Conservation (phyloP, 164 flowering plant species). For the Akebia trifoliata region DNA sequence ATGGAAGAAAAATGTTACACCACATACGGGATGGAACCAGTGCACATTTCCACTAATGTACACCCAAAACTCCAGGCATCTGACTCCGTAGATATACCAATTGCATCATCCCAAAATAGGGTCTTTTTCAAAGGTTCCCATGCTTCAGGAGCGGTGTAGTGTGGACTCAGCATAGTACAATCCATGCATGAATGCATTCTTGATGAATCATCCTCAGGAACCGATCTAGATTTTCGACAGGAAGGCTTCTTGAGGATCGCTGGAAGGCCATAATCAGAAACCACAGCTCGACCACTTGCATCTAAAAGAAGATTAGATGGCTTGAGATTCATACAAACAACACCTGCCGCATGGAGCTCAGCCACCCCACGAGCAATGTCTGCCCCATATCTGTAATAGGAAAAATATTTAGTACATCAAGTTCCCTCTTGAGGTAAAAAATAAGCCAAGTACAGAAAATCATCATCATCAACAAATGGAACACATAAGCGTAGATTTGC, state of each 20-base stretch:
- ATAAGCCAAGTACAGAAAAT: no score
- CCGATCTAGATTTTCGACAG: slow-evolving; percentile 69
- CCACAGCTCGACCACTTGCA: slow-evolving; percentile 81
- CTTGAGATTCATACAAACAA: slow-evolving; percentile 92
- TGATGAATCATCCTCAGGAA: slow-evolving; percentile 55
- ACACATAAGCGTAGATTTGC: no score
- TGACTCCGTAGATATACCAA: slow-evolving; percentile 89
- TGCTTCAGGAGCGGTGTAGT: slow-evolving; percentile 96
- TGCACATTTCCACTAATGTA: slow-evolving; percentile 98
- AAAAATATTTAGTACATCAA: slow-evolving; percentile 11
- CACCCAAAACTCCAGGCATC: slow-evolving; percentile 99
- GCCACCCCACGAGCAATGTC: slow-evolving; percentile 98
- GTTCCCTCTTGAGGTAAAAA: no score
- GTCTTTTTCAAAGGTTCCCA: slow-evolving; percentile 95
- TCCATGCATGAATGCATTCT: slow-evolving; percentile 92
- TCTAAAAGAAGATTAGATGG: slow-evolving; percentile 98
- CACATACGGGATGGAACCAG: slow-evolving; percentile 94
- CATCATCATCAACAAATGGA: no score
- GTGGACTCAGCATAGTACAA: slow-evolving; percentile 90
- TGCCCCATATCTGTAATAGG: slow-evolving; percentile 79
- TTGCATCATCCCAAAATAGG: slow-evolving; percentile 88
- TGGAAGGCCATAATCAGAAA: slow-evolving; percentile 97
- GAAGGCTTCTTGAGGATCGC: slow-evolving; percentile 76
- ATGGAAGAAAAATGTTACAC: slow-evolving; percentile 7
- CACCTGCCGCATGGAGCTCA: slow-evolving; percentile 98